Evolutionary conservation across 75 land plant species (phyloP).

Genomic region (Chamaecyparis obtusa): DNA sequence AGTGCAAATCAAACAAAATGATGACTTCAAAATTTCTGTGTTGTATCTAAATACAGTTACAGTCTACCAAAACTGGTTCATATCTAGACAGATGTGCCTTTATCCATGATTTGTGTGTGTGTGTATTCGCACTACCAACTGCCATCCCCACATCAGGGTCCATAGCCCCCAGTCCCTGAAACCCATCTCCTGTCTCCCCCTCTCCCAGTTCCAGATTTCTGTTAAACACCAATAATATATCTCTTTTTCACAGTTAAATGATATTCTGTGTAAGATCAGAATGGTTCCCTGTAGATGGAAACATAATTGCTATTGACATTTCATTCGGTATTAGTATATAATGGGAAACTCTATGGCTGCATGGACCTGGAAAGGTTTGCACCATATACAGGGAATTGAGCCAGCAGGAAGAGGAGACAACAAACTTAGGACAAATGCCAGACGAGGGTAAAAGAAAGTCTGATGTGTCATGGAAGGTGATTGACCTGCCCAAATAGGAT

Average conservation of each 20-base stretch:
- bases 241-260: background rate
- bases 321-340: background rate
- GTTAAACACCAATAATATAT: background rate
- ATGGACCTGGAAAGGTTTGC: background rate
- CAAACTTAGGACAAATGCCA: background rate
- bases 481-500: background rate
- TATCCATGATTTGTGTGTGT: background rate
- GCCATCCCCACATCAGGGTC: too few relatives aligned
- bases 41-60: too few relatives aligned
- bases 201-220: too few relatives aligned
- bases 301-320: background rate
- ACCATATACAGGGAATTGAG: background rate
- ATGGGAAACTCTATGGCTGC: background rate
- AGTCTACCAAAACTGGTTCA: too few relatives aligned
- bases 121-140: too few relatives aligned
- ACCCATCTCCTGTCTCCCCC: too few relatives aligned
- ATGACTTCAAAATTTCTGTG: too few relatives aligned
- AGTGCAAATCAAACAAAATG: background rate
- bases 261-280: background rate
- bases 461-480: background rate
- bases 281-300: background rate
- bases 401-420: background rate
- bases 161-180: too few relatives aligned
- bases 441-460: background rate
- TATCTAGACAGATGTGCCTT: background rate